Percentiles rank a stretch among this genome's conserved stretches.
Evolutionary conservation across 306 rosid species (phyloP).

Genomic region (Castanea mollissima): DNA sequence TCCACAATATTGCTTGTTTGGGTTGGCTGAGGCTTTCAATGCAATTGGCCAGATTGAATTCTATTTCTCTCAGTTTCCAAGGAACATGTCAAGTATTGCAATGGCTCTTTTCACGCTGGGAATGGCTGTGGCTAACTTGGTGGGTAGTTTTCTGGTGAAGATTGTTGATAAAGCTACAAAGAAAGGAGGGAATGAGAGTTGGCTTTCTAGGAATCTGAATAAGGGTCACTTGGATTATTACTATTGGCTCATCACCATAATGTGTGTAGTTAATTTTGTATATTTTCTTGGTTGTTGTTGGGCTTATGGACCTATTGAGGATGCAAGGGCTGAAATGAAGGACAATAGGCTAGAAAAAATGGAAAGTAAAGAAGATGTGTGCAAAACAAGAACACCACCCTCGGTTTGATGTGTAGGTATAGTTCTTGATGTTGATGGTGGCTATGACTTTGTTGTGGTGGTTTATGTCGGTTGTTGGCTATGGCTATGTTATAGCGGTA

Average conservation of each 20-base stretch:
- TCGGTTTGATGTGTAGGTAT: too few species aligned
- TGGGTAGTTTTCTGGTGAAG: constrained; percentile 24
- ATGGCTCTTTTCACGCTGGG: constrained; percentile 39
- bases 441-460: too few species aligned
- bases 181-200: background rate
- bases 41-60: constrained; percentile 45
- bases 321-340: background rate
- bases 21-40: constrained; percentile 36
- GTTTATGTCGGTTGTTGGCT: too few species aligned
- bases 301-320: constrained; percentile 20
- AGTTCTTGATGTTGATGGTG: too few species aligned
- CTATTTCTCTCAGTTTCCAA: constrained; percentile 33
- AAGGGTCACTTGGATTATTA: constrained; percentile 36
- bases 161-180: constrained; percentile 25
- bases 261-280: constrained; percentile 34
- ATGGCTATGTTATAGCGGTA: too few species aligned
- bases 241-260: constrained; percentile 26
- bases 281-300: constrained; percentile 42
- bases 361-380: background rate
- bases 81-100: constrained; percentile 47
- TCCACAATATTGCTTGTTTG: constrained; percentile 32
- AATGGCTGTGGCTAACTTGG: constrained; percentile 27
- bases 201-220: constrained; percentile 10
- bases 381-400: too few species aligned
- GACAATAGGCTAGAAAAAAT: background rate